Conservation (phyloP, 768 basidiomycete species). For the Atractiella rhizophila region DNA sequence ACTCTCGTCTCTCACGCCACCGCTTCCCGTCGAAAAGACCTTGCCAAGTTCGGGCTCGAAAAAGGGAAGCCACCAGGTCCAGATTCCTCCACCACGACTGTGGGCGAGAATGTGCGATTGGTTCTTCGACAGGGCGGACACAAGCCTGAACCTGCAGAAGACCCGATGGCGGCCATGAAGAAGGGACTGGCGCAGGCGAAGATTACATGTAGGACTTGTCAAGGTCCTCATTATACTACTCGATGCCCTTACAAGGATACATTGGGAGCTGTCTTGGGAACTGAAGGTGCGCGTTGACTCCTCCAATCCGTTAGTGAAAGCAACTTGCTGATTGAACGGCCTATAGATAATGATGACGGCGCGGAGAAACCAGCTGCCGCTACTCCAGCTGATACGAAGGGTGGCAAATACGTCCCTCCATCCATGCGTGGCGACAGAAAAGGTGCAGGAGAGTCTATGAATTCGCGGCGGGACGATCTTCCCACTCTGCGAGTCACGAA, state of each 20-base stretch:
- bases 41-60: conserved; percentile 56
- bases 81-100: conserved; percentile 76
- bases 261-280: conserved; percentile 38
- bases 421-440: conserved; percentile 49
- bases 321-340: neutral
- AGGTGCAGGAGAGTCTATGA: conserved; percentile 54
- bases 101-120: conserved; percentile 45
- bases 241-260: conserved; percentile 97
- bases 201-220: conserved; percentile 75
- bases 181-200: conserved; percentile 38
- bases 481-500: conserved; percentile 95
- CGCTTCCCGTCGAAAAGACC: conserved; percentile 38
- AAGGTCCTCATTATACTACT: conserved; percentile 90
- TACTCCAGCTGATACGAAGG: conserved; percentile 20
- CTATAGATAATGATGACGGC: neutral
- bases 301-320: too few relatives aligned
- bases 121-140: conserved; percentile 4
- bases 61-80: conserved; percentile 65
- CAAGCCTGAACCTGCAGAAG: conserved; percentile 14
- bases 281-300: conserved; percentile 23
- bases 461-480: conserved; percentile 54
- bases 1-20: conserved; percentile 80
- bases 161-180: conserved; percentile 28
- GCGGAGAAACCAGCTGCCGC: neutral
- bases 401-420: conserved; percentile 81